phyloP scores from a whole-genome alignment of 2,329 filamentous ascomycete genomes.

The Fusarium drepaniforme region DNA sequence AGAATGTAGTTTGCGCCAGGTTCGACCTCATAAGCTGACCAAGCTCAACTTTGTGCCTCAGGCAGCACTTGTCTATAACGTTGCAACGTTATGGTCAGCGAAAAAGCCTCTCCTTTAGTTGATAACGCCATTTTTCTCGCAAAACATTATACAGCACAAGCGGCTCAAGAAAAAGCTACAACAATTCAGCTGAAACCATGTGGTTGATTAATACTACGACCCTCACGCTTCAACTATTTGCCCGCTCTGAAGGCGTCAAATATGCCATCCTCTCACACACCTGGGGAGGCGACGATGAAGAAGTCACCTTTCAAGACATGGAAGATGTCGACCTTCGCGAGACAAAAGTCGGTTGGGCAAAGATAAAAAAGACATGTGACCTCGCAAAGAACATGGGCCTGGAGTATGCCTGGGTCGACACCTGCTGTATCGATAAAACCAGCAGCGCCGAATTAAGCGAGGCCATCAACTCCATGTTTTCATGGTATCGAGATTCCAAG shows the following conservation, averaged over 20 bases:
- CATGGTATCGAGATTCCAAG: background rate
- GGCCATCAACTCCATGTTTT: slow-evolving; percentile 1
- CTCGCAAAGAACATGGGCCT: background rate
- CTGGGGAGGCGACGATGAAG: background rate
- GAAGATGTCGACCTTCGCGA: background rate
- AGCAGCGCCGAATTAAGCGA: background rate
- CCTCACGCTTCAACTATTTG: background rate
- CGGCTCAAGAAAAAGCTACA: background rate
- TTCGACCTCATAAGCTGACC: background rate
- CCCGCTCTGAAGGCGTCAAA: background rate
- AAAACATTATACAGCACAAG: background rate
- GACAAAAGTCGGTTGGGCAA: background rate
- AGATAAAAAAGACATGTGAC: background rate
- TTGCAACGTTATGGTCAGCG: background rate
- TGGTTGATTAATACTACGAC: background rate
- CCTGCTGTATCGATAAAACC: background rate
- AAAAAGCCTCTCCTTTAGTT: background rate
- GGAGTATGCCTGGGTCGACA: background rate
- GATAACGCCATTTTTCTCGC: background rate
- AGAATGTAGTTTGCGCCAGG: background rate
- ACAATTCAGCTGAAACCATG: background rate
- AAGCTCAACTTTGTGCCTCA: background rate
- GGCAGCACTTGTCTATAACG: background rate
- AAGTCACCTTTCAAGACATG: background rate
- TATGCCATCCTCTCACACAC: background rate